Conservation (phyloP, 2,329 filamentous ascomycete species). For the Colletotrichum sp. region DNA sequence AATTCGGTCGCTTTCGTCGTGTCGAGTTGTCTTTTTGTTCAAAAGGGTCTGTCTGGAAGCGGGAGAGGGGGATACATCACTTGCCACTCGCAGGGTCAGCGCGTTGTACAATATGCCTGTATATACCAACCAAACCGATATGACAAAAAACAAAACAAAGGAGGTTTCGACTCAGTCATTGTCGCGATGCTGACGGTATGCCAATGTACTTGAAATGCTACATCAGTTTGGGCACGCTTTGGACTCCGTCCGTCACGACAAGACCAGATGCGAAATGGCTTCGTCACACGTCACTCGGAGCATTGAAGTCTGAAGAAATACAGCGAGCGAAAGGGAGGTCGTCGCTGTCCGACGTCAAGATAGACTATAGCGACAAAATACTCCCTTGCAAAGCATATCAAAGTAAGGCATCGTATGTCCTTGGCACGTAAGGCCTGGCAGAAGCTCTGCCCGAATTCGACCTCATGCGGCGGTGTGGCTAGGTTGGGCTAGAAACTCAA, state of each 20-base stretch:
- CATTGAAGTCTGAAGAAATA: neutral
- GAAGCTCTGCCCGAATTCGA: neutral
- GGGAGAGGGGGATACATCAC: constrained; percentile 5
- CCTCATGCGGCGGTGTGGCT: neutral
- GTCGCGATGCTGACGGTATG: neutral
- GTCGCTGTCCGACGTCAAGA: neutral
- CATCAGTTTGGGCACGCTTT: neutral
- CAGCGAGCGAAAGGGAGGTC: neutral
- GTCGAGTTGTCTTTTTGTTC: neutral
- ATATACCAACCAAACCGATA: constrained; percentile 17
- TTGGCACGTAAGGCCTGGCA: neutral
- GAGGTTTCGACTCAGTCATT: neutral
- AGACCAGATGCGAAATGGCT: neutral
- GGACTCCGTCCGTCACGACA: neutral
- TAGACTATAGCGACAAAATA: neutral
- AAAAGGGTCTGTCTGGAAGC: neutral
- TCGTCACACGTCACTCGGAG: neutral
- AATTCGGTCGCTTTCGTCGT: constrained; percentile 2
- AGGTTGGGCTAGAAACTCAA: neutral
- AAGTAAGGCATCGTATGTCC: neutral
- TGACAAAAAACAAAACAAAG: neutral
- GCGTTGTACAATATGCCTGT: constrained; percentile 18
- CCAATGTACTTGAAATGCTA: neutral
- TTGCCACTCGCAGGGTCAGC: constrained; percentile 2
- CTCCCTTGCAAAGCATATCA: neutral